phyloP scores from a whole-genome alignment of 2,329 filamentous ascomycete species.

The Cladobotryum protrusum region DNA sequence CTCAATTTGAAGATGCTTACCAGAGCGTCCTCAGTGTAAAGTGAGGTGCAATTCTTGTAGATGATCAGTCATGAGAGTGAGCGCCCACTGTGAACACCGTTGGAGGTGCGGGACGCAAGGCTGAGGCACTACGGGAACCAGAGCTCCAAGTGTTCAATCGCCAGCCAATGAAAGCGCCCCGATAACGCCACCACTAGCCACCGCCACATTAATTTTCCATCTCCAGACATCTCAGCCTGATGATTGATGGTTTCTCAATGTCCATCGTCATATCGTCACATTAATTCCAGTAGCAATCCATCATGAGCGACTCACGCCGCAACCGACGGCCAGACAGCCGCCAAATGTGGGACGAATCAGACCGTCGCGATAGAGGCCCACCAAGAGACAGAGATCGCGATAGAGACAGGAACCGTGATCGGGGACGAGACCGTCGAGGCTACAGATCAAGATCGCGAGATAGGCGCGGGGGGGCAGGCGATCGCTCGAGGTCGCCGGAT shows the following conservation, averaged over 20 bases:
- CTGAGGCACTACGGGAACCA: constrained; percentile 5
- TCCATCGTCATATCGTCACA: not conserved
- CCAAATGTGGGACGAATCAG: constrained; percentile 55
- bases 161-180: not conserved
- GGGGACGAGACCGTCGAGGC: constrained; percentile 15
- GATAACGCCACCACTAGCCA: constrained; percentile 7
- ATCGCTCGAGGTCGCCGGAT: constrained; percentile 32
- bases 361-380: constrained; percentile 31
- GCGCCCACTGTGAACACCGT: constrained; percentile 7
- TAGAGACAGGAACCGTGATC: constrained; percentile 20
- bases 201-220: not conserved
- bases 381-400: constrained; percentile 22
- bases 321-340: constrained; percentile 44
- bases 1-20: constrained; percentile 3
- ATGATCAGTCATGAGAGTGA: not conserved
- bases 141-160: not conserved
- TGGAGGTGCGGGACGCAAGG: constrained; percentile 8
- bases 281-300: constrained; percentile 2
- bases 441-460: constrained; percentile 25
- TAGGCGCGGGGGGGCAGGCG: constrained; percentile 23
- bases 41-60: not conserved
- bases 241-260: not conserved
- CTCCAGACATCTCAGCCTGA: constrained; percentile 8
- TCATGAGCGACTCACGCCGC: constrained; percentile 30
- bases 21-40: not conserved